Base-by-base conservation (phyloP, 306 rosid species). In the Prunus mume region DNA sequence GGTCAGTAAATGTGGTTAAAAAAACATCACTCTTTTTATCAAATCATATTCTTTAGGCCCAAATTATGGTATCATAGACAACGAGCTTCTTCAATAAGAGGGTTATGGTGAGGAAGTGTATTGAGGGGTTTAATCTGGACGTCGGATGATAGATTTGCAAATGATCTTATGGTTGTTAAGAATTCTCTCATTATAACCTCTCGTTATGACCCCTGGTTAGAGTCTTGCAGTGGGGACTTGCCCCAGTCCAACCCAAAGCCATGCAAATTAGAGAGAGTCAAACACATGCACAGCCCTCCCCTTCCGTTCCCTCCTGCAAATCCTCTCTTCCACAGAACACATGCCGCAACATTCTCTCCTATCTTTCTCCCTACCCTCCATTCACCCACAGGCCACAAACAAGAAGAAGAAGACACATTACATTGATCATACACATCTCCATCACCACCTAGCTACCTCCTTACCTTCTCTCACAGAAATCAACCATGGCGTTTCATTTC, bases 241-340 rank as follows among this genome's bases (percentile, higher is more conserved):
- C 57, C 18, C 24, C 14, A 12, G 67, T 62, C 67, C 67, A 62
- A 62, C n/a, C 20, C 45, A 1, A 62, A 58, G 28, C 65, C 65
- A 58, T 58, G 65, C 65, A 15, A 14, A 62, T 62, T 12, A 76
- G 74, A 11, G 76, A 81, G 4, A 34, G 32, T 61, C 77, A 58
- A 17, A 32, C 57, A 9, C 69, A 32, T 7, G 68, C 45, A 63
- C 45, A 27, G 68, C 46, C 55, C 6, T 22, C 67, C 55, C 56
- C 13, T 24, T 9, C n/a, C 22, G 55, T 72, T 43, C 19, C 72
- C 88, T 69, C 88, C 90, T 76, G n/a, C 61, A 69, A 87, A 68
- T 79, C 65, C 93, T 87, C 89, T 71, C 81, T 75, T 85, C 86
- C 91, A 79, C 81, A 12, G 15, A 6, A 3, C 41, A 43, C 38